Conservation (phyloP, 176 grass and related monocot species). For the Bromus sterilis region DNA sequence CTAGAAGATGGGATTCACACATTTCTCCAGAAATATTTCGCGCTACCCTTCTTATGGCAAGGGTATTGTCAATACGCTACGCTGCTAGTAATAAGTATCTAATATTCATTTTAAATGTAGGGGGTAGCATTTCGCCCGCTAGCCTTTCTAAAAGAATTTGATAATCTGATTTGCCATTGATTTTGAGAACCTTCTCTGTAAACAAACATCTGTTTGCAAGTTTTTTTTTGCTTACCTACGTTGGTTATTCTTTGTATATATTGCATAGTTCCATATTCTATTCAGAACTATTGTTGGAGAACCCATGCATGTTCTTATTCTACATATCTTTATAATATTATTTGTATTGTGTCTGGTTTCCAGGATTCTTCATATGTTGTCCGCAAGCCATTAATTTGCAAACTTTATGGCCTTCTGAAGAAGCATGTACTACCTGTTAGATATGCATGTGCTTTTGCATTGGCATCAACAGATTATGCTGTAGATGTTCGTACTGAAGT, state of each 20-base stretch:
- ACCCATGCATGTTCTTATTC: constrained; percentile 3
- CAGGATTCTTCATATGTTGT: constrained; percentile 79
- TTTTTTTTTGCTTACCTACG: neutral
- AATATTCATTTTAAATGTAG: constrained; percentile 3
- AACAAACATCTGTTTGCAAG: constrained; percentile 3
- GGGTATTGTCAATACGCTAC: constrained; percentile 43
- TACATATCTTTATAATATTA: constrained; percentile 7
- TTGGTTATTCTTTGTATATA: constrained; percentile 5
- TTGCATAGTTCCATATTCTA: constrained; percentile 9
- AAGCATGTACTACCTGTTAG: constrained; percentile 54
- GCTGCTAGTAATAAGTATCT: constrained; percentile 25
- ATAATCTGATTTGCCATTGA: constrained; percentile 7
- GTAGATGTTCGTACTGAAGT: constrained; percentile 74
- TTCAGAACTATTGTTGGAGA: neutral
- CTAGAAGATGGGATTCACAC: constrained; percentile 79
- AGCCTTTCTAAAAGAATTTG: constrained; percentile 1
- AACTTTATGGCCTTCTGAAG: constrained; percentile 67
- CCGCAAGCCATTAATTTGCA: constrained; percentile 61
- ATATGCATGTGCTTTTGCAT: constrained; percentile 92
- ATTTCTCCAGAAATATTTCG: constrained; percentile 76
- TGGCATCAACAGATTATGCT: constrained; percentile 64
- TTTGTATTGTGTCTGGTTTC: constrained; percentile 11
- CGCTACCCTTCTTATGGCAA: constrained; percentile 58
- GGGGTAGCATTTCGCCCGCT: neutral
- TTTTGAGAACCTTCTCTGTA: neutral